Evolutionary conservation across 805 yeast genomes (phyloP), one percentile per base, ranked within the genome.

Genomic region (Scheffersomyces ergatensis): DNA sequence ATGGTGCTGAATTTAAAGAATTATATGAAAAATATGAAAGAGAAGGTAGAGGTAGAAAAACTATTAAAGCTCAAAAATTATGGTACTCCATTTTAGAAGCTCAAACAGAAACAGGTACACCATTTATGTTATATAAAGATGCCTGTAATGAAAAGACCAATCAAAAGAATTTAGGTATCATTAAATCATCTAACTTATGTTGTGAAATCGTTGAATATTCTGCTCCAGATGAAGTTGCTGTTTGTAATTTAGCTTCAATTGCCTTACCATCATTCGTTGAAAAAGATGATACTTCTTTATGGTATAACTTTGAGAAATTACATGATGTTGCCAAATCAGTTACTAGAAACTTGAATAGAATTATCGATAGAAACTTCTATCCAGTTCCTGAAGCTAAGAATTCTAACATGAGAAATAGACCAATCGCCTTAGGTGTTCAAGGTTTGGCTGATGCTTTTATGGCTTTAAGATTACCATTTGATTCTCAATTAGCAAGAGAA

Each of bases 81-180:
- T 78, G 83, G 83, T 76, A 77, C 49, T 67, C 80, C 27, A 75
- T 78, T 38, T 67, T 78, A 56, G 82, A 77, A 56, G 78, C 82
- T 18, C 83, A 78, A 60, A 78, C 83, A 36, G 83, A 78, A 61
- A 78, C 83, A 25, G 83, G 83, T 56, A 77, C 81, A 37, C 83
- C 83, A 34, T 78, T 77, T 65, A 77, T 78, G 82, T 65, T 78
- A 51, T 78, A 78, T 65, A 78, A 78, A 60, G 83, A 78, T 62
- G 78, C 83, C 12, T 78, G 83, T 62, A 78, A 78, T 63, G 51
- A 60, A 49, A 78, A 78, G 62, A 65, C 82, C 40, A 78, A 78
- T 63, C 83, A 78, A 60, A 71, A 77, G 71, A 78, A 78, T 59
- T 67, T 78, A 58, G 83, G 83, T 53, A 60, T 70, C 31, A 78